Percentiles rank a stretch among this genome's conserved stretches.
These are phyloP conservation scores for Astrephomene gubernaculifera DNA, from an alignment of 139 green algal genomes.

Conservation along the genomic window DNA sequence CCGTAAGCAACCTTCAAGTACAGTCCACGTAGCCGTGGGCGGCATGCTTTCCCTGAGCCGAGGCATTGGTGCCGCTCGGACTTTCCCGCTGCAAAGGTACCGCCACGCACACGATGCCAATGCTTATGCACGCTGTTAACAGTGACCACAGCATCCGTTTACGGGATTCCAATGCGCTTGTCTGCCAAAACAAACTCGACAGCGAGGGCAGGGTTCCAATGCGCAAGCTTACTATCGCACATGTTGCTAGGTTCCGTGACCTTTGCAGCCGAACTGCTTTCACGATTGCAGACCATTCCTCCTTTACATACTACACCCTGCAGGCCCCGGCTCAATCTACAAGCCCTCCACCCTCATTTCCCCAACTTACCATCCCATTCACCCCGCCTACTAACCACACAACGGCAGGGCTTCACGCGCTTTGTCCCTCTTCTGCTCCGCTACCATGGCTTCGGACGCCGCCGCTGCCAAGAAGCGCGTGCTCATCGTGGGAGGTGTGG, in stretches of 20 bases:
- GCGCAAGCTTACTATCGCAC: background rate
- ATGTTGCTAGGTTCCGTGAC: background rate
- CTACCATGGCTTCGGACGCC: background rate
- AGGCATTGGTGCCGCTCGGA: background rate
- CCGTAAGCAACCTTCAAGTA: no score
- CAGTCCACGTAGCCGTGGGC: no score
- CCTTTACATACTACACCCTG: no score
- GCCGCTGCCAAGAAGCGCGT: slow-evolving; percentile 29
- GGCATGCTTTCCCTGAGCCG: slow-evolving; percentile 3
- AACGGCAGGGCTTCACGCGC: background rate
- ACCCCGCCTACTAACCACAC: background rate
- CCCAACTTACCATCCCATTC: background rate
- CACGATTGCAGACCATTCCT: no score
- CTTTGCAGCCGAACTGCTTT: background rate
- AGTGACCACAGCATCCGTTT: background rate
- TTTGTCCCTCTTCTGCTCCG: background rate
- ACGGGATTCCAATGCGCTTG: background rate
- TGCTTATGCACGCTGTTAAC: background rate
- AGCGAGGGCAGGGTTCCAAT: no score
- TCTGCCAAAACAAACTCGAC: background rate
- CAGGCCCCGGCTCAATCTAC: background rate
- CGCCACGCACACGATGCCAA: background rate
- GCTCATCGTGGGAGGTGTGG: slow-evolving; percentile 63
- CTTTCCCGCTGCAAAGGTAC: background rate
- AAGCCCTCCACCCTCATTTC: background rate